Base-by-base conservation (phyloP, 2,329 filamentous ascomycete genomes). In the Talaromyces funiculosus region DNA sequence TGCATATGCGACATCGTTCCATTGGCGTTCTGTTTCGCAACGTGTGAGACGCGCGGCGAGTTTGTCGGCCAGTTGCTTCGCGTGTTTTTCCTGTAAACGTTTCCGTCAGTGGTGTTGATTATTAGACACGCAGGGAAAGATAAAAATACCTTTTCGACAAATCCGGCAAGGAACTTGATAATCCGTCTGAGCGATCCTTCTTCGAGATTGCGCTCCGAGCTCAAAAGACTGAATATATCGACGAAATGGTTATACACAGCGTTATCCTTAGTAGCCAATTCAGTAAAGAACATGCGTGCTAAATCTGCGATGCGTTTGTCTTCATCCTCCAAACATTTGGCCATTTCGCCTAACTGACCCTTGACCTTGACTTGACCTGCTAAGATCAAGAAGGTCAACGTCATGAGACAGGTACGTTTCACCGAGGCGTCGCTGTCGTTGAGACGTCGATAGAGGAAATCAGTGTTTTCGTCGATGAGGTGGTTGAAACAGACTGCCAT, bases 401-500 rank as follows among this genome's bases (percentile, higher is more conserved):
- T 99, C 94, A 97, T 99, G 22, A 99, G 82, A 75, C 94, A 99
- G 0, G 95, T 99, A 10, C 94, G 87, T 81, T 97, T 99, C 63
- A 99, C 94, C 2, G 89, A 93, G 22, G 86, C 85, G 67, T 97
- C 92, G 16, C 84, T 80, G 70, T 99, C 95, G 16, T 94, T 95
- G 7, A 99, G 83, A 18, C 95, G 87, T 20, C 94, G 88, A 76
- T 99, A 99, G 43, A 99, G 77, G 80, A 97, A 99, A 73, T 99
- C 94, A 0, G 94, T 99, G 75, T 99, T 97, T 77, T 99, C 95
- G 71, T 99, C 95, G 67, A 99, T 97, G 54, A 99, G 84, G 71
- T 99, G 94, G 72, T 99, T 99, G 83, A 99, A 99, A 82, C 92
- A 97, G 22, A 99, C 94, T 0, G 95, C 95, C 94, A 99, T 99